Percentiles rank a stretch among this genome's conserved stretches.
These are phyloP conservation scores for Pleurotus giganteus DNA, from an alignment of 768 basidiomycete genomes.

Conservation along the genomic window DNA sequence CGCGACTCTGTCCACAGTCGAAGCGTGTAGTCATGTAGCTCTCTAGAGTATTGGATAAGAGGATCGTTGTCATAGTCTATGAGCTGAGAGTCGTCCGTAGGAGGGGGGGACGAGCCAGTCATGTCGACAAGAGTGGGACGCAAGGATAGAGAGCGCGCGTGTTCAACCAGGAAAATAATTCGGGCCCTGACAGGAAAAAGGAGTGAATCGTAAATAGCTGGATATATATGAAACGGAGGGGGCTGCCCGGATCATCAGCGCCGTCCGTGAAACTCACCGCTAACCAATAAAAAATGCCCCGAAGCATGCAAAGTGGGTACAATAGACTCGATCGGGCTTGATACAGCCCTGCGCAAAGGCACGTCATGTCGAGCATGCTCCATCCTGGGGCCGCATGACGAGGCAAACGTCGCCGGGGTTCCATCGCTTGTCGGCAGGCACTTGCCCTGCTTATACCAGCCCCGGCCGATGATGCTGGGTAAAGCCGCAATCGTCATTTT, in stretches of 20 bases:
- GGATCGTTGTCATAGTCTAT: conserved; percentile 31
- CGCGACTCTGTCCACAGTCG: conserved; percentile 66
- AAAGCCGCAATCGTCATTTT: neutral
- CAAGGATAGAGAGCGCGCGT: neutral
- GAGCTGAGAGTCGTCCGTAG: neutral
- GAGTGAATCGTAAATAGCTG: neutral
- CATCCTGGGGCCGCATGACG: neutral
- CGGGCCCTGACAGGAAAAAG: neutral
- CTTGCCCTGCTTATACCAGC: neutral
- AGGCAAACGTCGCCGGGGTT: neutral
- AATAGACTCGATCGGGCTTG: neutral
- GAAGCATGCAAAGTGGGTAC: neutral
- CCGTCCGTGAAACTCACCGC: conserved; percentile 2
- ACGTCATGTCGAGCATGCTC: neutral
- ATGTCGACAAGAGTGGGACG: neutral
- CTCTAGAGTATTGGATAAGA: conserved; percentile 56
- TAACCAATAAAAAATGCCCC: neutral
- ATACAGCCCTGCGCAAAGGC: neutral
- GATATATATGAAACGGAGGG: neutral
- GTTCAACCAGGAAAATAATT: neutral
- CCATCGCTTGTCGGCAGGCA: neutral
- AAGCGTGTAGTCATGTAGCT: conserved; percentile 67
- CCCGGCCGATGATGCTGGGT: conserved; percentile 1
- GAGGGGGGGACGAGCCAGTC: neutral
- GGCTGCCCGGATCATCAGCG: conserved; percentile 1